Percentiles rank a stretch among this genome's conserved stretches.
Conservation (phyloP, 169 alveolate genomes). For the Eimeria zaria region DNA sequence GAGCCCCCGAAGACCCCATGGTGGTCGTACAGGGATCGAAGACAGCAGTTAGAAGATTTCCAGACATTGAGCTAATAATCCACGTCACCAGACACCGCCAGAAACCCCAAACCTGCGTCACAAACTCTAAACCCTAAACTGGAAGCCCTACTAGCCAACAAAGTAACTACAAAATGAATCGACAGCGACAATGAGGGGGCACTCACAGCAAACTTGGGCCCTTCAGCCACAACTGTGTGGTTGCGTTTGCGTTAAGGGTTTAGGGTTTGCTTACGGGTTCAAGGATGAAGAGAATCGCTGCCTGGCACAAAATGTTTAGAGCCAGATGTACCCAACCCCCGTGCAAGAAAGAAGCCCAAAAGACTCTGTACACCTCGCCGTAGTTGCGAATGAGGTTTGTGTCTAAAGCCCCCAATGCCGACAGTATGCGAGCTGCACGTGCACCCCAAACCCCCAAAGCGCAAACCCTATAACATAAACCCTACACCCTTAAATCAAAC, state of each 20-base stretch:
- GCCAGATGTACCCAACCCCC: constrained; percentile 93
- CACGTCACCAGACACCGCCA: constrained; percentile 90
- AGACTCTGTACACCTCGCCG: constrained; percentile 91
- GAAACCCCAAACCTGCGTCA: constrained; percentile 94
- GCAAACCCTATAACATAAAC: neutral
- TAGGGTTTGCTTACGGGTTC: constrained; percentile 90
- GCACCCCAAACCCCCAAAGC: constrained; percentile 26
- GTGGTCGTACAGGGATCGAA: constrained; percentile 94
- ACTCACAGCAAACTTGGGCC: neutral
- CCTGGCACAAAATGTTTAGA: constrained; percentile 92
- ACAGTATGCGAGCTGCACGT: constrained; percentile 39
- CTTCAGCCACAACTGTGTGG: neutral
- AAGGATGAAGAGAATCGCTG: constrained; percentile 93
- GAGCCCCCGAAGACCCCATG: constrained; percentile 95
- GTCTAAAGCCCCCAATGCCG: constrained; percentile 57
- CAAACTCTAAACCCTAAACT: neutral
- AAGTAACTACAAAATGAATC: neutral
- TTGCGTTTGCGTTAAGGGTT: no score
- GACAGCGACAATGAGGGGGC: neutral
- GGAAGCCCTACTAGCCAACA: neutral
- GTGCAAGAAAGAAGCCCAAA: constrained; percentile 94
- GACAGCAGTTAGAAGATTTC: constrained; percentile 92
- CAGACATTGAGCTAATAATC: constrained; percentile 91
- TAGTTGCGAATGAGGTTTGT: constrained; percentile 81
- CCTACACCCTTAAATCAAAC: no score